Evolutionary conservation across 1,139 yeast species (phyloP), one percentile per base, ranked within the genome.

Genomic region (Candida sanyaensis): DNA sequence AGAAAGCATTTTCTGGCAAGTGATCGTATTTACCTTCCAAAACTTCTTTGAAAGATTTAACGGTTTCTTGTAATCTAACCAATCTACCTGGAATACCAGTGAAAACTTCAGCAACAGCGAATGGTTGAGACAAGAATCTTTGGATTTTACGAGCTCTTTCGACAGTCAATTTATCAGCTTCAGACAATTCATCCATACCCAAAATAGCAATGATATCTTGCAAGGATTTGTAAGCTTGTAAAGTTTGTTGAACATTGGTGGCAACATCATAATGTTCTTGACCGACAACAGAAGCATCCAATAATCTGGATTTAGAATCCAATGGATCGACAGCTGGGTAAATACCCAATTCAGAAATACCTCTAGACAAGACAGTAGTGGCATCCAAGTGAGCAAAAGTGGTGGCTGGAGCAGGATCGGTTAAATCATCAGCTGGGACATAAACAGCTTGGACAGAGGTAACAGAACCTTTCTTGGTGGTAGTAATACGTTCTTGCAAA

Each of bases 261-360:
- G 99, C 99, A 73, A 88, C 92, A 63, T 86, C 87, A 81, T 93
- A 93, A 81, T 93, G 99, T 81, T 93, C 99, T 79, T 90, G 88
- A 77, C 99, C 99, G 66, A 93, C 97, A 68, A 93, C 96, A 59
- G 97, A 73, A 68, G 86, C 96, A 75, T 93, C 99, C 75, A 93
- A 86, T 77, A 93, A 88, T 87, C 99, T 92, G 57, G 99, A 93
- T 80, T 88, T 93, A 71, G 99, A 93, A 80, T 93, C 99, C 78
- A 93, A 89, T 72, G 99, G 99, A 81, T 93, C 99, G 83, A 93
- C 99, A 72, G 99, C 99, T 73, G 99, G 99, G 91, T 93, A 93
- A 76, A 93, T 93, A 91, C 99, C 99, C 79, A 93, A 85, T 83
- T 93, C 99, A 58, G 99, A 92, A 75, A 93, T 93, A 84, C 97